A percentile compares a stretch with the other conserved stretches of the same genome.
Evolutionary conservation across 306 rosid species (phyloP).

Genomic region (Cajanus cajan): DNA sequence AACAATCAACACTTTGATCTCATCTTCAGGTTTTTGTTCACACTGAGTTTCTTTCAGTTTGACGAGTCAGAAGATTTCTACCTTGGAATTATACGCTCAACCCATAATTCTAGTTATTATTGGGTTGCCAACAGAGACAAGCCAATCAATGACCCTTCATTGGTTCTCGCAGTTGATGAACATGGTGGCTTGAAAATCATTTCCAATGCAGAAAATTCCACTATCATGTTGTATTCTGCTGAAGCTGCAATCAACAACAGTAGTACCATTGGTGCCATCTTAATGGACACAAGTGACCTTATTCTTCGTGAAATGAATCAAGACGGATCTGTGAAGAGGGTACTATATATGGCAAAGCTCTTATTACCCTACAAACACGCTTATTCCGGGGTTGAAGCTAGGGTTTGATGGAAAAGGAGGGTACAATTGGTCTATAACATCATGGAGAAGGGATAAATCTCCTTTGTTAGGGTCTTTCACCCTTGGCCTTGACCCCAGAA

Average conservation of each 20-base stretch:
- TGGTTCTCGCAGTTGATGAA: not conserved
- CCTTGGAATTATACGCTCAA: not conserved
- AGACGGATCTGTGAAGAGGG: not conserved
- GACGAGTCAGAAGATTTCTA: not conserved
- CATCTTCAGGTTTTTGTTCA: not conserved
- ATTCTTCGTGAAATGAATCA: not conserved
- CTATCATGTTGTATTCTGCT: not conserved
- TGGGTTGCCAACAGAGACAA: not conserved
- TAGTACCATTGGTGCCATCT: not conserved
- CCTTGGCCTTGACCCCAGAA: not conserved
- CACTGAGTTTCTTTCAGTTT: not conserved
- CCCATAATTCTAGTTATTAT: not conserved
- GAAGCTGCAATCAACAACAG: not conserved
- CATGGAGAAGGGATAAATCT: not conserved
- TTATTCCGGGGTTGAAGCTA: not conserved
- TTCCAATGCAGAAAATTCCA: not conserved
- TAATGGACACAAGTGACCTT: not conserved
- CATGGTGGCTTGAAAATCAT: not conserved
- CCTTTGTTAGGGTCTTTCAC: conserved; percentile 1
- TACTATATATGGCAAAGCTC: not conserved
- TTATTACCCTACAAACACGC: not conserved
- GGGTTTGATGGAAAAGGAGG: not conserved
- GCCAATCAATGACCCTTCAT: not conserved
- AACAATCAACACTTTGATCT: not conserved
- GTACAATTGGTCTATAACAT: not conserved